phyloP scores from a whole-genome alignment of 192 early-diverging fungal genomes.

The Pilobolus umbonatus region DNA sequence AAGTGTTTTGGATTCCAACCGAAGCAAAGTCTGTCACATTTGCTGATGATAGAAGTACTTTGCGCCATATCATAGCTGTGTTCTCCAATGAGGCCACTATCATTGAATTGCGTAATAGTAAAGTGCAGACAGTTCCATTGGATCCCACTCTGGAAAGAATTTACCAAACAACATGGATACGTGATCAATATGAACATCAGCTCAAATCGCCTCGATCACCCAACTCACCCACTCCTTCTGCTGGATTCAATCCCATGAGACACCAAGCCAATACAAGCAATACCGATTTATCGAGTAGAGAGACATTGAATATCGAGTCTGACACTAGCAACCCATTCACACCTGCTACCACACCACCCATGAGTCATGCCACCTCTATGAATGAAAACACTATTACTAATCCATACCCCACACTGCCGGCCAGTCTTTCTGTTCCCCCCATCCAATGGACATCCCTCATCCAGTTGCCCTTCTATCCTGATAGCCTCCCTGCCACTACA shows the following conservation, averaged over 20 bases:
- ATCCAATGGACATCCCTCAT: constrained; percentile 28
- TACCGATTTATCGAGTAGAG: not conserved
- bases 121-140: constrained; percentile 24
- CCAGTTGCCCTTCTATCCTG: constrained; percentile 32
- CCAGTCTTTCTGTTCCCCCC: constrained; percentile 13
- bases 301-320: too few relatives aligned
- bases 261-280: not conserved
- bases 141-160: constrained; percentile 17
- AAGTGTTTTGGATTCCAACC: constrained; percentile 30
- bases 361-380: too few relatives aligned
- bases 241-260: not conserved
- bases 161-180: constrained; percentile 2
- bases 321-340: too few relatives aligned
- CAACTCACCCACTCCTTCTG: constrained; percentile 1
- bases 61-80: constrained; percentile 25
- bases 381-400: not conserved
- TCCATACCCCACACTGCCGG: constrained; percentile 6
- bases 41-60: constrained; percentile 27
- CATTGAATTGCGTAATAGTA: constrained; percentile 24
- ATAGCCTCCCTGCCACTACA: constrained; percentile 18
- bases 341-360: too few relatives aligned
- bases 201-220: not conserved
- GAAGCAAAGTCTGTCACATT: constrained; percentile 21
- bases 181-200: constrained; percentile 13
- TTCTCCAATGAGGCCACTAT: constrained; percentile 23